Evolutionary conservation across 805 yeast genomes (phyloP).

Genomic region (Saccharomycopsis javanensis): DNA sequence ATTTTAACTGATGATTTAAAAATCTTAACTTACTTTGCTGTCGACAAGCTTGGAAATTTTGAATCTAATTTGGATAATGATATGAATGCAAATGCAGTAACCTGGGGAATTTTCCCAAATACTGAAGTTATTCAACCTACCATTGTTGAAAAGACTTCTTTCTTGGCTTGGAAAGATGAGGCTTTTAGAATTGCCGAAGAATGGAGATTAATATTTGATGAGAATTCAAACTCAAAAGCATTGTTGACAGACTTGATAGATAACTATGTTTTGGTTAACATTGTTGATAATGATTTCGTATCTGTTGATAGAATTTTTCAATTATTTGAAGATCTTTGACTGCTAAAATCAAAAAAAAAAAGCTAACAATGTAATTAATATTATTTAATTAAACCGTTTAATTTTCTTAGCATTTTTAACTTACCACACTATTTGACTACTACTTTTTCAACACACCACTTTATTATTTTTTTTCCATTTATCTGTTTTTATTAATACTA

Average conservation of each 20-base stretch:
- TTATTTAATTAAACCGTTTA: not conserved
- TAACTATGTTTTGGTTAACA: conserved; percentile 67
- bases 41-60: conserved; percentile 47
- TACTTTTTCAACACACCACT: not conserved
- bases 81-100: conserved; percentile 79
- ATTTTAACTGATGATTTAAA: conserved; percentile 27
- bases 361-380: not conserved
- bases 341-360: not conserved
- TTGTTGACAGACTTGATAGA: conserved; percentile 41
- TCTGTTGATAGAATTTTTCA: conserved; percentile 49
- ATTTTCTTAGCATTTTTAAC: not conserved
- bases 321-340: conserved; percentile 30
- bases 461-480: not conserved
- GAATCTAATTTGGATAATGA: conserved; percentile 61
- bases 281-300: conserved; percentile 80
- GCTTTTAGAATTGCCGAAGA: conserved; percentile 74
- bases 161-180: conserved; percentile 96
- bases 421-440: not conserved
- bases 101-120: conserved; percentile 98
- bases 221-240: conserved; percentile 28
- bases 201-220: conserved; percentile 54
- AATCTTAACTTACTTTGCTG: conserved; percentile 70
- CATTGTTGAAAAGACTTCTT: conserved; percentile 83
- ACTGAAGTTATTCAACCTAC: conserved; percentile 93
- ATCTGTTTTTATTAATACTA: not conserved